A percentile compares a stretch with the other conserved stretches of the same genome.
Evolutionary conservation across 2,329 filamentous ascomycete genomes (phyloP).

Genomic region (Paecilomyces sp.): DNA sequence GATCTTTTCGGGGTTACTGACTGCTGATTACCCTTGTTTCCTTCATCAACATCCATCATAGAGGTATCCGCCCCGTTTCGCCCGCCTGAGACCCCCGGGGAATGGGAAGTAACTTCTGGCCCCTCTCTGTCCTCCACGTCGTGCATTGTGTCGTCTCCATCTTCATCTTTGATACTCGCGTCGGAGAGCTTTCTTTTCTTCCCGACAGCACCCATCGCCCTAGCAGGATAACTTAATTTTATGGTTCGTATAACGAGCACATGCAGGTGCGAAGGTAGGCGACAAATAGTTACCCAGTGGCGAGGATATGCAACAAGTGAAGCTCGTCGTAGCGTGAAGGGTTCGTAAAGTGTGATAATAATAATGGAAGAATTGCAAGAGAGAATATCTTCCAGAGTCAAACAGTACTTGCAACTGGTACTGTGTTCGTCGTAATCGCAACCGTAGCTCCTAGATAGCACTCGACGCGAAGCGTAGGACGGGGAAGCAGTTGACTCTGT

Average conservation of each 20-base stretch:
- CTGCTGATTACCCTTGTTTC: conserved; percentile 7
- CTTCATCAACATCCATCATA: conserved; percentile 6
- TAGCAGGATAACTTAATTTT: no score
- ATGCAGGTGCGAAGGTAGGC: background rate
- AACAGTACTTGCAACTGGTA: background rate
- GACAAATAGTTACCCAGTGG: background rate
- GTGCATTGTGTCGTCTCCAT: conserved; percentile 25
- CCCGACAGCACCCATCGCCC: conserved; percentile 24
- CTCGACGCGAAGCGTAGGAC: background rate
- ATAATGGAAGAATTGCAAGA: background rate
- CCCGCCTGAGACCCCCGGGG: conserved; percentile 9
- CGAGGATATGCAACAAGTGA: background rate
- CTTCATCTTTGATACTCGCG: conserved; percentile 14
- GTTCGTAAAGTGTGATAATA: background rate
- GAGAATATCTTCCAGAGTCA: background rate
- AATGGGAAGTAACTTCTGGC: conserved; percentile 9
- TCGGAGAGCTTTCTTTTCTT: conserved; percentile 31
- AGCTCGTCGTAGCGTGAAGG: background rate
- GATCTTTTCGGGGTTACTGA: conserved; percentile 11
- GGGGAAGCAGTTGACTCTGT: background rate
- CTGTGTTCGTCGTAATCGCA: background rate
- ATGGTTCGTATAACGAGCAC: background rate
- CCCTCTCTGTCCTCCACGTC: conserved; percentile 9
- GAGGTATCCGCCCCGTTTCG: conserved; percentile 7
- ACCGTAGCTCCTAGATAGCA: background rate